Base-by-base conservation (phyloP, 2,329 filamentous ascomycete genomes). In the Neofusicoccum parvum region DNA sequence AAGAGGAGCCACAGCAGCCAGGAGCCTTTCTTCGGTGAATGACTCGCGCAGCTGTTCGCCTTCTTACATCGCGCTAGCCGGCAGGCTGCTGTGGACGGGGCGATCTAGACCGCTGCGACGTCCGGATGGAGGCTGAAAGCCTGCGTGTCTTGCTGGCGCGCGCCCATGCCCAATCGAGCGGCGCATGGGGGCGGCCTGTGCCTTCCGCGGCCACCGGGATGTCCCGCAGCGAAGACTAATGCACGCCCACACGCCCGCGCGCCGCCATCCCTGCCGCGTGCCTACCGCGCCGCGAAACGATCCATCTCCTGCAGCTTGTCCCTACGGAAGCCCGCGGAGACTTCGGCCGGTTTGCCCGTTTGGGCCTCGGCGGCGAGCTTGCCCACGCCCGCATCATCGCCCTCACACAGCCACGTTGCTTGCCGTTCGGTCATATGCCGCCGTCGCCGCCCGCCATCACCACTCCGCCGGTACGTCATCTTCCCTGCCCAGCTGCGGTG, bases 391-490 rank as follows among this genome's bases (percentile, higher is more conserved):
- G 17, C 59, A 50, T 51, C 62, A 56, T 65, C 50, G 51, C 32
- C 41, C 45, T 36, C 39, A 56, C 46, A 51, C 62, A 65, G 62
- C 62, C 62, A 65, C 62, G 53, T 56, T 50, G 59, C 59, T 34
- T 41, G 45, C 48, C 46, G 59, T 51, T 23, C 48, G 48, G 59
- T 62, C 59, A 62, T 62, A 60, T 54, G 62, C 48, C 62, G 62
- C 48, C 23, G 58, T 37, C 43, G 43, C 43, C 36, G 39, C 48
- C 34, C 27, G 11, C 36, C 41, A 15, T 20, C 56, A 36, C 41
- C 56, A 63, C 46, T 12, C n/a, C 43, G 50, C 43, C 50, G 50
- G 53, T 59, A 65, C 62, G 62, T 65, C 62, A 65, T 65, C 41
- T 58, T 65, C 51, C 50, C 17, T 50, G 49, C 34, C 34, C 62